phyloP scores from a whole-genome alignment of 306 rosid species.

The Quercus agrifolia region DNA sequence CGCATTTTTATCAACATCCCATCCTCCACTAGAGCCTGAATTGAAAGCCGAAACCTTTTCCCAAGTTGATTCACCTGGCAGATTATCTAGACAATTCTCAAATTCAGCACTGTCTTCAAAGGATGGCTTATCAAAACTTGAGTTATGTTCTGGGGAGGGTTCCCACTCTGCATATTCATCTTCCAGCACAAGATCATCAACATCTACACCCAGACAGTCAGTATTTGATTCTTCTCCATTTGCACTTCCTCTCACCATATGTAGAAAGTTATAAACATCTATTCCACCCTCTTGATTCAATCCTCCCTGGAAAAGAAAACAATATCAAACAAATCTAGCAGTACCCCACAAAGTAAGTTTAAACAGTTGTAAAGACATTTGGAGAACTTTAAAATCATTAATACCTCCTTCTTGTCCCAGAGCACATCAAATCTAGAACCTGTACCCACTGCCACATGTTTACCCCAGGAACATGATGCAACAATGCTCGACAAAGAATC shows the following conservation, averaged over 20 bases:
- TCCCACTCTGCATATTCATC: conserved; percentile 48
- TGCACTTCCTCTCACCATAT: conserved; percentile 54
- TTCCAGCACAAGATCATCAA: conserved; percentile 55
- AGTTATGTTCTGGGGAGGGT: conserved; percentile 56
- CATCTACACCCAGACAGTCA: conserved; percentile 72
- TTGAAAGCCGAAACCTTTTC: conserved; percentile 24
- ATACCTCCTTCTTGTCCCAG: conserved; percentile 77
- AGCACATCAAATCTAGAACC: conserved; percentile 85
- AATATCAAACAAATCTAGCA: conserved; percentile 11
- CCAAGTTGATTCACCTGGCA: conserved; percentile 32
- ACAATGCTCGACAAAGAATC: conserved; percentile 82
- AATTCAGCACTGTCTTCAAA: conserved; percentile 64
- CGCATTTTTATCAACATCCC: background rate
- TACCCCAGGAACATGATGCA: conserved; percentile 98
- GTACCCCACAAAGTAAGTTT: background rate
- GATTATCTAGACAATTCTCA: conserved; percentile 18
- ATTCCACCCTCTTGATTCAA: conserved; percentile 51
- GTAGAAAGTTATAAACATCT: conserved; percentile 70
- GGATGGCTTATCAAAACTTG: conserved; percentile 56
- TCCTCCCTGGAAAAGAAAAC: conserved; percentile 45
- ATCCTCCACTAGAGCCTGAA: conserved; percentile 1
- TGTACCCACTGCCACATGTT: conserved; percentile 86
- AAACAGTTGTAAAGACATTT: background rate
- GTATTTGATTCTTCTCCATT: conserved; percentile 49
- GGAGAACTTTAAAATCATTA: conserved; percentile 4